Conservation (phyloP, 106 monocot species). For the Dioscorea zingiberensis region DNA sequence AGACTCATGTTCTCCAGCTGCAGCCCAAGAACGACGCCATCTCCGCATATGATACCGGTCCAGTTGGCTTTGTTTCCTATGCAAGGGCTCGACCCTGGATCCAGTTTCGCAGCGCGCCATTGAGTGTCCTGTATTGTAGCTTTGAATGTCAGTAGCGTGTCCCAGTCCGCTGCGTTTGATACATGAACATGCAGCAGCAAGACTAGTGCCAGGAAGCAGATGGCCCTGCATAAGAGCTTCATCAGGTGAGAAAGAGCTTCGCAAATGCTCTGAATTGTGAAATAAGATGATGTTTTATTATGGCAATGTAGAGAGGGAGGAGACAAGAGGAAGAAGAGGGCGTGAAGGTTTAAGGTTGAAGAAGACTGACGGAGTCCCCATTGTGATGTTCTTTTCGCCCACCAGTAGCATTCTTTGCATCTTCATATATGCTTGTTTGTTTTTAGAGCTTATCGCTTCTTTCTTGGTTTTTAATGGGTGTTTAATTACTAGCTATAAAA, state of each 20-base stretch:
- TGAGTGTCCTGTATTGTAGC: background rate
- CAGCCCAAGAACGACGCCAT: conserved; percentile 22
- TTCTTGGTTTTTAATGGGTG: too few species aligned
- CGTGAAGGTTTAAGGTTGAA: too few species aligned
- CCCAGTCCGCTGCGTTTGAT: conserved; percentile 2
- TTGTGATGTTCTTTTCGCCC: too few species aligned
- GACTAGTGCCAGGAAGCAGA: background rate
- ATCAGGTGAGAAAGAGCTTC: background rate
- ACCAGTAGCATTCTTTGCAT: too few species aligned
- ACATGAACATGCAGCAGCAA: background rate
- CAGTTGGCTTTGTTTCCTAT: conserved; percentile 14
- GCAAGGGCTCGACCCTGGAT: conserved; percentile 10
- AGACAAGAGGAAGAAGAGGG: background rate
- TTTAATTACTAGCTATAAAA: too few species aligned
- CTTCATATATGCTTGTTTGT: too few species aligned
- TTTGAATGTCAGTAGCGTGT: conserved; percentile 26
- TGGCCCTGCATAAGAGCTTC: conserved; percentile 3
- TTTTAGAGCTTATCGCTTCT: too few species aligned
- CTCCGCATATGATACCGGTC: conserved; percentile 33
- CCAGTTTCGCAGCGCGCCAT: background rate
- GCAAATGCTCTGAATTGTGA: too few species aligned
- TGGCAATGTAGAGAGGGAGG: too few species aligned
- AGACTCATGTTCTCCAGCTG: conserved; percentile 48
- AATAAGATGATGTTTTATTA: background rate
- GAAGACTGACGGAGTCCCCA: too few species aligned